Base-by-base conservation (phyloP, 2,329 filamentous ascomycete species). In the Knoxdaviesia proteae region DNA sequence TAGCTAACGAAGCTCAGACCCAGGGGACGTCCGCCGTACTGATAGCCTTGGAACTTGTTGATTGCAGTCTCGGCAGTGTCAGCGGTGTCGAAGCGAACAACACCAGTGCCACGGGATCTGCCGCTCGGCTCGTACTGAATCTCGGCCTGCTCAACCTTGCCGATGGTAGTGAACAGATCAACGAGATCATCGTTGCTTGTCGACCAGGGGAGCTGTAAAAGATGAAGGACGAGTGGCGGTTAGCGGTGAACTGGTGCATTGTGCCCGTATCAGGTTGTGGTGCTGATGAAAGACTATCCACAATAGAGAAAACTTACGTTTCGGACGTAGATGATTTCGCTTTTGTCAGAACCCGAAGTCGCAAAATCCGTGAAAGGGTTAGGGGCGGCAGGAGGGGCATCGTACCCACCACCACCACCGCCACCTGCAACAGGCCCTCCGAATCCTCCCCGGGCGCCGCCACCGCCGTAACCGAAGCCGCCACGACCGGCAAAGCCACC, bases 61-160 rank as follows among this genome's bases (percentile, higher is more conserved):
- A 98, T 96, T 39, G 88, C 80, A 29, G 86, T 94, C 53, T 94
- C 86, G 1, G 90, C 86, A 48, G 86, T 92, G 6, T 87, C 77
- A 10, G 74, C 64, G 43, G 63, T 73, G 55, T 92, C 84, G 57
- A 98, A 96, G 48, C 90, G 79, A 44, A 98, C 90, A n/a, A 98
- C 90, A 56, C 90, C 90, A 46, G 83, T 90, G 49, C 90, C 90
- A 49, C 86, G 81, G 46, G 90, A 98, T 52, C 90, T 83, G 39
- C 90, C 90, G 54, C 92, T 96, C 4, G 84, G 81, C 60, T 98
- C 90, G 56, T 98, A 96, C 61, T 98, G 90, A 45, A 98, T 96
- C 63, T 98, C 90, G n/a, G 90, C 90, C 53, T 90, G 86, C 54
- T 94, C 86, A 46, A 98, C 90, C 60, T 94, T 94, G 49, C 90